A percentile compares a stretch with the other conserved stretches of the same genome.
These are phyloP conservation scores for Skeletonema marinoi DNA, from an alignment of 108 stramenopile genomes.

Conservation along the genomic window DNA sequence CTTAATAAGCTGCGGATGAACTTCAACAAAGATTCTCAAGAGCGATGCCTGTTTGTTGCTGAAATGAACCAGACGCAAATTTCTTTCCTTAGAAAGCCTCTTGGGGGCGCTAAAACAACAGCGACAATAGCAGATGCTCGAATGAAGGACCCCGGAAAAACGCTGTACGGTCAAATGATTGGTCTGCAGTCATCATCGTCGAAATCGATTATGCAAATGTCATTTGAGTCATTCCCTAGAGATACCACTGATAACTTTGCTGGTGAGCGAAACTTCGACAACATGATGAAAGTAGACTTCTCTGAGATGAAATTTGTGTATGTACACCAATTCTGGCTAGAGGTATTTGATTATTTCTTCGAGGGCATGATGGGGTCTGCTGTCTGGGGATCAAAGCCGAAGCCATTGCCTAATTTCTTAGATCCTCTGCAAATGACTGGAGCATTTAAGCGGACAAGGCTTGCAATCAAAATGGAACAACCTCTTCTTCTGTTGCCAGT, in stretches of 20 bases:
- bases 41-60: conserved; percentile 61
- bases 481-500: conserved; percentile 79
- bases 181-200: conserved; percentile 51
- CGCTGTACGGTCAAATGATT: conserved; percentile 72
- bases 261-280: conserved; percentile 37
- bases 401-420: background rate
- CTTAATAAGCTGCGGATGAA: conserved; percentile 61
- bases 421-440: background rate
- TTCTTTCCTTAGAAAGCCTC: conserved; percentile 31
- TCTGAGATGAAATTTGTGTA: conserved; percentile 80
- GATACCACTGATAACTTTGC: background rate
- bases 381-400: conserved; percentile 59
- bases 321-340: conserved; percentile 78
- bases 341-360: conserved; percentile 84
- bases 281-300: conserved; percentile 47
- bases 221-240: conserved; percentile 46
- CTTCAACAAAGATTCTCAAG: conserved; percentile 76
- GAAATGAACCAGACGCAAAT: conserved; percentile 70
- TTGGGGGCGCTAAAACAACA: conserved; percentile 55
- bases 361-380: conserved; percentile 74
- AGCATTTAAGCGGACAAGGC: conserved; percentile 25
- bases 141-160: conserved; percentile 57
- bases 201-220: conserved; percentile 6
- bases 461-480: conserved; percentile 58
- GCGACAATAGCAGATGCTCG: conserved; percentile 63